These are phyloP conservation scores for Leishmania braziliensis DNA, from an alignment of 208 protist species.

Conservation along the genomic window DNA sequence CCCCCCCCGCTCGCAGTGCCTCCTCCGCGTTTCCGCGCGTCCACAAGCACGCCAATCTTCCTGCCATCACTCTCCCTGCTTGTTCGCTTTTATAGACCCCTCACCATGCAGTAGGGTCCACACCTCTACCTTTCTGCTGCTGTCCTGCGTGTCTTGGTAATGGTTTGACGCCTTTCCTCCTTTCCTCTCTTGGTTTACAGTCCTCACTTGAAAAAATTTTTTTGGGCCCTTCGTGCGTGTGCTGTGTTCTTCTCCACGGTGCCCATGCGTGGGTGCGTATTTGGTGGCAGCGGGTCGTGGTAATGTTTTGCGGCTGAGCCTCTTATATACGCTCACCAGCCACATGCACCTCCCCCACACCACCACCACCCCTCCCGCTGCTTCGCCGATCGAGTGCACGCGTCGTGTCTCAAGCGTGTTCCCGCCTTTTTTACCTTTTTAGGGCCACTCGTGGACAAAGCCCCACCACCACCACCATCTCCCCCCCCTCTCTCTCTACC, in stretches of 20 bases:
- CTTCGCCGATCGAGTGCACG: neutral
- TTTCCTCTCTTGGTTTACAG: neutral
- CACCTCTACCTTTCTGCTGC: neutral
- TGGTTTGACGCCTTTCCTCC: neutral
- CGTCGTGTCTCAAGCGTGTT: neutral
- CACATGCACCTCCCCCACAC: neutral
- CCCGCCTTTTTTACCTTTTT: neutral
- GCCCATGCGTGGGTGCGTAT: neutral
- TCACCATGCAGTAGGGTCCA: neutral
- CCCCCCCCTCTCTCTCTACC: neutral
- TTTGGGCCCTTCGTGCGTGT: neutral
- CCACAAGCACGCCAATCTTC: neutral
- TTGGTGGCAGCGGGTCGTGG: neutral
- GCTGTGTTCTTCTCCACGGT: neutral
- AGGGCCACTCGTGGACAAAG: neutral
- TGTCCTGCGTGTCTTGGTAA: neutral
- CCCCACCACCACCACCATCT: neutral
- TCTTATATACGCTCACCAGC: neutral
- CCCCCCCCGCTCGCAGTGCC: neutral
- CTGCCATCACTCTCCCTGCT: neutral
- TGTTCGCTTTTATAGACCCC: neutral
- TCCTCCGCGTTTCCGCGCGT: neutral
- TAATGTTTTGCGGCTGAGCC: neutral
- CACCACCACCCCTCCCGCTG: neutral
- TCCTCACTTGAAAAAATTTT: neutral